Evolutionary conservation across 768 basidiomycete species (phyloP).

Genomic region (Podaxis sp.): DNA sequence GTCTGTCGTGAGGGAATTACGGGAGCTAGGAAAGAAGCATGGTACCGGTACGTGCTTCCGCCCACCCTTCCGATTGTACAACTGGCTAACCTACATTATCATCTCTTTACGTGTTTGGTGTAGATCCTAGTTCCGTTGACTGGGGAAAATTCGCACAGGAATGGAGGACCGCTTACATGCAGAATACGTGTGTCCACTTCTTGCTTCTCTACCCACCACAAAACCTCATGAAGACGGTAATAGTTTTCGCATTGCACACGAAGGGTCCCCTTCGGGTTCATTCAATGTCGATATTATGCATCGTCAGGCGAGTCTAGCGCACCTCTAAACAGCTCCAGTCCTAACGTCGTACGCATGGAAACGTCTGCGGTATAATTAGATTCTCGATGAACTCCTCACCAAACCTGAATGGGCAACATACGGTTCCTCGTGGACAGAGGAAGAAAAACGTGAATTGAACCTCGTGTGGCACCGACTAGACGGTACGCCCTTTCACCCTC

Average conservation of each 20-base stretch:
- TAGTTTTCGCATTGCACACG: slow-evolving; percentile 44
- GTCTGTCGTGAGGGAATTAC: slow-evolving; percentile 32
- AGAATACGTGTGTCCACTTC: slow-evolving; percentile 39
- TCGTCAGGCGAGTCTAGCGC: slow-evolving; percentile 38
- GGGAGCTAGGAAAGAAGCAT: slow-evolving; percentile 28
- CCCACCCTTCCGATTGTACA: background rate
- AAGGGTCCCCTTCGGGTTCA: slow-evolving; percentile 50
- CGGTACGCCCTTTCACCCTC: slow-evolving; percentile 30
- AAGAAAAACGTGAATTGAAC: slow-evolving; percentile 43
- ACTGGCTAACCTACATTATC: background rate
- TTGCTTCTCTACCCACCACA: background rate
- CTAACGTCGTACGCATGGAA: background rate
- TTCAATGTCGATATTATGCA: slow-evolving; percentile 57
- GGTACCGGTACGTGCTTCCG: slow-evolving; percentile 23
- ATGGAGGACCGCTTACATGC: slow-evolving; percentile 55
- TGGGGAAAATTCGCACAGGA: slow-evolving; percentile 53
- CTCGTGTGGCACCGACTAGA: slow-evolving; percentile 60
- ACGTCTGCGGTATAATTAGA: slow-evolving; percentile 33
- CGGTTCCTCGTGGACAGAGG: slow-evolving; percentile 42
- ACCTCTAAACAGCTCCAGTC: background rate
- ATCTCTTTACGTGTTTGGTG: background rate
- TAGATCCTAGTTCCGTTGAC: slow-evolving; percentile 21
- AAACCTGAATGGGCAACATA: slow-evolving; percentile 51
- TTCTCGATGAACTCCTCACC: slow-evolving; percentile 55
- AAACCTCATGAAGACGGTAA: background rate